Evolutionary conservation across 1,139 yeast species (phyloP), one percentile per base, ranked within the genome.

Genomic region (Hanseniaspora sp.): DNA sequence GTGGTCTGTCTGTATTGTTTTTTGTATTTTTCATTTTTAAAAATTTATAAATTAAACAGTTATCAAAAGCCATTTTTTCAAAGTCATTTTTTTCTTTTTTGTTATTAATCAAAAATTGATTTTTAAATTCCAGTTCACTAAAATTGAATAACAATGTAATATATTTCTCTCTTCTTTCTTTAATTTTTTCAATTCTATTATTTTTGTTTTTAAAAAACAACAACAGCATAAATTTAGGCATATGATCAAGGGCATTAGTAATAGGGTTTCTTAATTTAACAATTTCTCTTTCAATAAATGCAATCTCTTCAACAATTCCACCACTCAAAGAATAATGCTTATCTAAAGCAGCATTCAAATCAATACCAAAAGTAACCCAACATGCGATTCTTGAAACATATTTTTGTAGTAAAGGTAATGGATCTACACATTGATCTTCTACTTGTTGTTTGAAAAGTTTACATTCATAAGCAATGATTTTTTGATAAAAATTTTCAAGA

Each of bases 301-400:
- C 42, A 30, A 48, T 48, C 28, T 48, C 53, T 1, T 38, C 17
- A 7, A 48, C 47, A 37, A 48, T 35, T 23, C 31, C 18, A 11
- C 33, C 52, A n/a, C 18, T 46, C 7, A 15, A 38, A 34, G 15
- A 33, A 17, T 33, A 42, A 7, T 35, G 28, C 1, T 29, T 35
- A 12, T 40, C 45, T 13, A 42, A 42, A 11, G 47, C 29, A 12
- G 35, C 34, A 12, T 48, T 40, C n/a, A 48, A 34, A 35, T 48
- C 42, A n/a, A 42, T 29, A 9, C 53, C 53, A 42, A 48, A 48
- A 11, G 46, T 41, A 7, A 48, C 13, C 47, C 53, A 48, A 17
- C 53, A 48, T 42, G 53, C 44, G 11, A 48, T 29, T 42, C 53
- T 48, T 15, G 39, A 34, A 12, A 48, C 53, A 30, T n/a, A 48